Conservation (phyloP, 2,329 filamentous ascomycete genomes). For the Lasiodiplodia hormozganensis region DNA sequence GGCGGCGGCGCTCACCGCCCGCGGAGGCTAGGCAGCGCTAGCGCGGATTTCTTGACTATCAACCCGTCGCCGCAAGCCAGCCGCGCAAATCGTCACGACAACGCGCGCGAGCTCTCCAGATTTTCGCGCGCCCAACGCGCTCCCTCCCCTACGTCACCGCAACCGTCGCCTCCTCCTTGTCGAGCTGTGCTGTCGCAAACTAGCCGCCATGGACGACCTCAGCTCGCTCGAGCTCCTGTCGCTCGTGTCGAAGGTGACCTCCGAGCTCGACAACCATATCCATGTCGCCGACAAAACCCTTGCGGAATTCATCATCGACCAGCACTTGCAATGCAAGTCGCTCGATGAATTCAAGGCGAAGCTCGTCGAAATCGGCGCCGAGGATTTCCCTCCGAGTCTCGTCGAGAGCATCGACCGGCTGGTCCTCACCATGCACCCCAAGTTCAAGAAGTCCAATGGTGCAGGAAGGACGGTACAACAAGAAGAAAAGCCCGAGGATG, state of each 20-base stretch:
- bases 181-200: slow-evolving; percentile 1
- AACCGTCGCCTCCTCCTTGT: not conserved
- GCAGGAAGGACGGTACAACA: slow-evolving; percentile 40
- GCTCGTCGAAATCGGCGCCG: slow-evolving; percentile 78
- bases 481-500: slow-evolving; percentile 51
- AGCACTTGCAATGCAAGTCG: slow-evolving; percentile 77
- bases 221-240: slow-evolving; percentile 90
- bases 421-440: slow-evolving; percentile 88
- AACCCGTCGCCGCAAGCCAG: slow-evolving; percentile 4
- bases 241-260: slow-evolving; percentile 92
- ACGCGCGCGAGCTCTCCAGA: not conserved
- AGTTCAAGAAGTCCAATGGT: slow-evolving; percentile 70
- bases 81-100: slow-evolving; percentile 16
- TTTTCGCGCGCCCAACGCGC: slow-evolving; percentile 8
- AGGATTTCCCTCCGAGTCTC: slow-evolving; percentile 78
- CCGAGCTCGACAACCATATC: slow-evolving; percentile 92
- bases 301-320: slow-evolving; percentile 93
- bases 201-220: slow-evolving; percentile 79
- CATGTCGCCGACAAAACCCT: slow-evolving; percentile 93
- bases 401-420: slow-evolving; percentile 91
- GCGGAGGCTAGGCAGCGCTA: slow-evolving; percentile 3
- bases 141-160: not conserved
- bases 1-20: not conserved
- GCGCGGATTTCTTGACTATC: slow-evolving; percentile 5
- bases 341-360: slow-evolving; percentile 77